phyloP scores from a whole-genome alignment of 371 early-diverging fungal genomes.

The Entomophthora muscae region DNA sequence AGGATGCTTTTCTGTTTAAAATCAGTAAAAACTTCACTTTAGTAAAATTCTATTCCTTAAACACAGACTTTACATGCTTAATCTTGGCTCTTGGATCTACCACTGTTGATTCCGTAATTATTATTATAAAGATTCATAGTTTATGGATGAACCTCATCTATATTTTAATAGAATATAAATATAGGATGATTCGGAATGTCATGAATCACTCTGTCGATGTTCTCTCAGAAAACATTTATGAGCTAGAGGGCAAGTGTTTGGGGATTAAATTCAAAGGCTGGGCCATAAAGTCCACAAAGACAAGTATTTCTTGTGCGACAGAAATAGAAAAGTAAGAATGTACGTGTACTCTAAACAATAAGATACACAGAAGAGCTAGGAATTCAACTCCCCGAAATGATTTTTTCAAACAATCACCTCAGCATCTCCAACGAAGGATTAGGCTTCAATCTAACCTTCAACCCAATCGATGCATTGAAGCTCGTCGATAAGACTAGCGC shows the following conservation, averaged over 20 bases:
- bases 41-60: too few species aligned
- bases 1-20: too few species aligned
- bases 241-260: neutral
- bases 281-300: neutral
- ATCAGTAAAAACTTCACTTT: too few species aligned
- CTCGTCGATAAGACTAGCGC: slow-evolving; percentile 30
- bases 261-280: neutral
- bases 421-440: slow-evolving; percentile 19
- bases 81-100: too few species aligned
- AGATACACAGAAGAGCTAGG: slow-evolving; percentile 21
- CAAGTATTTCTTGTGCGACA: neutral
- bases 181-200: too few species aligned
- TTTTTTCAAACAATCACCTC: slow-evolving; percentile 71
- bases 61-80: too few species aligned
- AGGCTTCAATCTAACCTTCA: slow-evolving; percentile 31
- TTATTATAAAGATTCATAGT: too few species aligned
- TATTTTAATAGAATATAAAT: too few species aligned
- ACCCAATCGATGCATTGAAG: slow-evolving; percentile 55
- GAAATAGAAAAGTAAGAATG: slow-evolving; percentile 2
- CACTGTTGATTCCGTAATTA: too few species aligned
- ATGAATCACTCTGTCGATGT: too few species aligned
- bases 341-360: neutral
- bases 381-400: slow-evolving; percentile 86
- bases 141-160: too few species aligned
- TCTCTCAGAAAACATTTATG: neutral